Evolutionary conservation across 148 eudicot species (phyloP).

Genomic region (Chenopodium formosanum): DNA sequence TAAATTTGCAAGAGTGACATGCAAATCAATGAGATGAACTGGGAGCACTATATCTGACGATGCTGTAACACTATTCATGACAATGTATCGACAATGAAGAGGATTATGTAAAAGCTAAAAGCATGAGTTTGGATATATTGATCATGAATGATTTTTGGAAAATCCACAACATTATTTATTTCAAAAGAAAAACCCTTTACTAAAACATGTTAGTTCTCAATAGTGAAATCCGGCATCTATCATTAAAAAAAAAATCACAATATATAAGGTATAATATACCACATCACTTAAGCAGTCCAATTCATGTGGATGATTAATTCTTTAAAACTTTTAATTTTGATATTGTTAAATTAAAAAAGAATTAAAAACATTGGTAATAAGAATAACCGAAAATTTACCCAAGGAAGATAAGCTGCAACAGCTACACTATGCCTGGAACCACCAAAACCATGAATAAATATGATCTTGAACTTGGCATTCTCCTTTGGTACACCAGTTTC

Average conservation of each 20-base stretch:
- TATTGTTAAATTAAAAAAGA: not conserved
- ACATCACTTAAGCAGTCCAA: not conserved
- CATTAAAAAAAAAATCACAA: no score
- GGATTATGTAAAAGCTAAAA: no score
- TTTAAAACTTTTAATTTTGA: not conserved
- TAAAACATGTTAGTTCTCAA: no score
- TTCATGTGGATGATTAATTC: not conserved
- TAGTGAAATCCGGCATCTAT: no score
- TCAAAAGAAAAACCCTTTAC: no score
- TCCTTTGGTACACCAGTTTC: slow-evolving; percentile 58
- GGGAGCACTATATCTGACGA: no score
- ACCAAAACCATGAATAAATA: slow-evolving; percentile 50
- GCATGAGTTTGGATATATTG: no score
- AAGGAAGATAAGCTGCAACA: slow-evolving; percentile 19
- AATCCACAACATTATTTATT: not conserved
- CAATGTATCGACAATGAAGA: no score
- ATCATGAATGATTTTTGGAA: not conserved
- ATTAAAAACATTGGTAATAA: not conserved
- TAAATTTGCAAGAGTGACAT: no score
- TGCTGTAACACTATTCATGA: no score
- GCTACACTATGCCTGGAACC: slow-evolving; percentile 35
- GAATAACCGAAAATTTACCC: not conserved
- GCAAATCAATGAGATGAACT: no score
- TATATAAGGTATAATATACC: not conserved
- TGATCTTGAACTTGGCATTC: slow-evolving; percentile 43